A percentile compares a stretch with the other conserved stretches of the same genome.
Conservation (phyloP, 2,329 filamentous ascomycete genomes). For the Fusarium torreyae region DNA sequence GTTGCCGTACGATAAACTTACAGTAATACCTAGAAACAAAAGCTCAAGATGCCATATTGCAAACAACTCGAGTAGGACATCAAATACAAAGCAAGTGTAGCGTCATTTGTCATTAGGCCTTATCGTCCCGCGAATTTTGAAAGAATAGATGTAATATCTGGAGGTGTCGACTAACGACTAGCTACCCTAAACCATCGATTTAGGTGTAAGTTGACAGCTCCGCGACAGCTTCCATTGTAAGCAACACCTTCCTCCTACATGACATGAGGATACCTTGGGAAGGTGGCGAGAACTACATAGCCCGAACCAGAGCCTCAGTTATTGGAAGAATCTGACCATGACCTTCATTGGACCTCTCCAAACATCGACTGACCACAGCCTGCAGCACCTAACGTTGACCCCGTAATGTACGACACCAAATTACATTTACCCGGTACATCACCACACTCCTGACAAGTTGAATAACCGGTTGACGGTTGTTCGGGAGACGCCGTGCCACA, state of each 20-base stretch:
- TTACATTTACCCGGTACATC: slow-evolving; percentile 1
- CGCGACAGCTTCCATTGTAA: neutral
- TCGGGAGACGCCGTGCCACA: slow-evolving; percentile 39
- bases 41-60: too few relatives aligned
- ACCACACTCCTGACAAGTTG: neutral
- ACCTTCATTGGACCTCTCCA: neutral
- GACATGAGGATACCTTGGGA: too few relatives aligned
- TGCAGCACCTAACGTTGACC: neutral
- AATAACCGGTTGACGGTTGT: slow-evolving; percentile 28
- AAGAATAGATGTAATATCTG: too few relatives aligned
- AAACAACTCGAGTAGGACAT: too few relatives aligned
- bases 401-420: neutral
- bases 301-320: neutral
- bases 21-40: too few relatives aligned
- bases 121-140: too few relatives aligned
- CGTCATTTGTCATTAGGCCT: too few relatives aligned
- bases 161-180: too few relatives aligned
- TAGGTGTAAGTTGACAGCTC: neutral
- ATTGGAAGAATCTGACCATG: neutral
- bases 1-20: too few relatives aligned
- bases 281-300: too few relatives aligned
- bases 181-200: neutral
- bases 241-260: neutral
- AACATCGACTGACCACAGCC: neutral
- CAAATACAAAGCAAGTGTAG: too few relatives aligned